phyloP scores from a whole-genome alignment of 2,329 filamentous ascomycete genomes.

The Epichloe aotearoae region DNA sequence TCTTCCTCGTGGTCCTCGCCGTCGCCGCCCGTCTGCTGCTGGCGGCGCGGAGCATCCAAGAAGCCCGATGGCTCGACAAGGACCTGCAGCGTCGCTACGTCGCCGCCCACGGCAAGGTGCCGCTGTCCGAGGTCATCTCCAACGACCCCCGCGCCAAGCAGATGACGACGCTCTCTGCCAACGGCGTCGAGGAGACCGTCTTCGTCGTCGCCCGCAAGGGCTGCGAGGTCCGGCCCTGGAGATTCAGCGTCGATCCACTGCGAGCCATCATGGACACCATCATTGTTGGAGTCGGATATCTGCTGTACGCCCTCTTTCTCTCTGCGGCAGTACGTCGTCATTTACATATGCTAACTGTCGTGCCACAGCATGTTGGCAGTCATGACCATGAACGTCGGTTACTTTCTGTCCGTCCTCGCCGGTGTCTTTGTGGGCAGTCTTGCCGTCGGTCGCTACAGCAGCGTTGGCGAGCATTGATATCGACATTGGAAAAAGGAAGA shows the following conservation, averaged over 20 bases:
- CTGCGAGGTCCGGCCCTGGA: conserved; percentile 52
- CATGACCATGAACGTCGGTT: conserved; percentile 81
- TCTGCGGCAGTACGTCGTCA: no score
- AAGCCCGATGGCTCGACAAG: conserved; percentile 51
- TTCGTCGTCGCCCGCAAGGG: conserved; percentile 52
- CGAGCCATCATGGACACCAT: conserved; percentile 58
- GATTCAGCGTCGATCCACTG: conserved; percentile 66
- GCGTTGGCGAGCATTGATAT: conserved; percentile 31
- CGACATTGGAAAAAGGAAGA: no score
- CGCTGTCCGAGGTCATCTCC: conserved; percentile 45
- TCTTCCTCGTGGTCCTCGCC: conserved; percentile 74
- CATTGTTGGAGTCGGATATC: conserved; percentile 65
- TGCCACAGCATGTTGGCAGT: conserved; percentile 68
- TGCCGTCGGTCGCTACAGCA: conserved; percentile 56
- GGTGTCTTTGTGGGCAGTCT: conserved; percentile 82
- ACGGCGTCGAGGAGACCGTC: conserved; percentile 72
- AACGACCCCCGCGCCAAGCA: conserved; percentile 49
- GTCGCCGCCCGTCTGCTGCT: conserved; percentile 56
- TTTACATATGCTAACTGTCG: background rate
- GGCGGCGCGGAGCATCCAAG: conserved; percentile 54
- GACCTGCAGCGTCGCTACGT: conserved; percentile 68
- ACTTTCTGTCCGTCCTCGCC: conserved; percentile 66
- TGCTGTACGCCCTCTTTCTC: conserved; percentile 52
- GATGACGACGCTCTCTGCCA: conserved; percentile 50
- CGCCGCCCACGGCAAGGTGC: conserved; percentile 50